Evolutionary conservation across 2,329 filamentous ascomycete species (phyloP).

Genomic region (Penicillium janthinellum): DNA sequence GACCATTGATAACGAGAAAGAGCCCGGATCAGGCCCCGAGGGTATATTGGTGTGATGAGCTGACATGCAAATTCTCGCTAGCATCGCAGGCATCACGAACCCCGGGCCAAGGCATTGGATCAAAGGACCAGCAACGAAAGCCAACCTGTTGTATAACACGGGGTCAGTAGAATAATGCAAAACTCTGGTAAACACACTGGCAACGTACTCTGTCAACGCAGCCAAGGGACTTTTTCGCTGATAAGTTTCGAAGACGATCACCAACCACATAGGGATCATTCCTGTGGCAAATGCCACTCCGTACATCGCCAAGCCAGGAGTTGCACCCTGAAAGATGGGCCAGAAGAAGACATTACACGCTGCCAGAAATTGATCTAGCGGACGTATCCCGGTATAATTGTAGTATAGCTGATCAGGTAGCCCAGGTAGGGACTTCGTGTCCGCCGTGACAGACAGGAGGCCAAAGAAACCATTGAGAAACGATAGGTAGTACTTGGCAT

Average conservation of each 20-base stretch:
- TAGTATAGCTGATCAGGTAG: neutral
- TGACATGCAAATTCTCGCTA: neutral
- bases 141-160: neutral
- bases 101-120: neutral
- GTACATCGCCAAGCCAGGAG: neutral
- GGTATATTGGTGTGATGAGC: neutral
- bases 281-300: neutral
- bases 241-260: neutral
- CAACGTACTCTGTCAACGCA: neutral
- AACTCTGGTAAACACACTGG: neutral
- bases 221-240: neutral
- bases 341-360: neutral
- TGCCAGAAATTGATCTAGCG: neutral
- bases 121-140: neutral
- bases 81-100: neutral
- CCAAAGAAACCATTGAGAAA: neutral
- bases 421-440: neutral
- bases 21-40: neutral
- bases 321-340: neutral
- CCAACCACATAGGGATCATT: neutral
- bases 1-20: neutral
- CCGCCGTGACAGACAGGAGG: neutral
- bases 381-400: neutral
- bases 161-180: neutral
- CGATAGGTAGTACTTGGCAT: neutral